Percentiles rank a stretch among this genome's conserved stretches.
phyloP scores from a whole-genome alignment of 495 filamentous ascomycete genomes.

The Articulospora tetracladia region DNA sequence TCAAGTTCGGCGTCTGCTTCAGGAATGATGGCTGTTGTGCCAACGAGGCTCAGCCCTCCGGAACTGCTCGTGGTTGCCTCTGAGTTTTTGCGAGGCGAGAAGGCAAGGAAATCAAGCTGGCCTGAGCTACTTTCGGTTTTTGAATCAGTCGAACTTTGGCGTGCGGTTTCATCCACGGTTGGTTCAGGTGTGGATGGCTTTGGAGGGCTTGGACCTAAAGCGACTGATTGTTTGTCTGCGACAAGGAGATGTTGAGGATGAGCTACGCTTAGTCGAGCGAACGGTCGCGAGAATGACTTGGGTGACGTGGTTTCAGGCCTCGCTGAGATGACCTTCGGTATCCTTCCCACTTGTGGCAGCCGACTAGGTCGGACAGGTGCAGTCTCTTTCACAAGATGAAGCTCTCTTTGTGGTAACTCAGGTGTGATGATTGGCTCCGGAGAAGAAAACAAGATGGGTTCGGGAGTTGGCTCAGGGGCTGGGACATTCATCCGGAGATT shows the following conservation, averaged over 20 bases:
- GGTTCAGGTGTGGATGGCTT: slow-evolving; percentile 27
- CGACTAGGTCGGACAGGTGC: slow-evolving; percentile 29
- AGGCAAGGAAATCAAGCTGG: slow-evolving; percentile 55
- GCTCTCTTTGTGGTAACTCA: slow-evolving; percentile 10
- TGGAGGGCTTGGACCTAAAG: slow-evolving; percentile 43
- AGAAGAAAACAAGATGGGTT: slow-evolving; percentile 10
- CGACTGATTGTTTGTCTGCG: slow-evolving; percentile 38
- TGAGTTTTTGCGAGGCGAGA: slow-evolving; percentile 68
- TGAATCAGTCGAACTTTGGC: slow-evolving; percentile 13
- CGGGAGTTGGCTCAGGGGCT: background rate
- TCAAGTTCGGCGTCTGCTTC: slow-evolving; percentile 50
- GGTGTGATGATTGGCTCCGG: slow-evolving; percentile 16
- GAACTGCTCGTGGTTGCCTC: slow-evolving; percentile 66
- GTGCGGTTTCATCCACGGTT: background rate
- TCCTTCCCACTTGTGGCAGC: slow-evolving; percentile 81
- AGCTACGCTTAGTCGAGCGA: slow-evolving; percentile 41
- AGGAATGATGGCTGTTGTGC: slow-evolving; percentile 56
- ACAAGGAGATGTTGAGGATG: slow-evolving; percentile 33
- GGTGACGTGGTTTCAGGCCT: slow-evolving; percentile 65
- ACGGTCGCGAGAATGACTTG: slow-evolving; percentile 84
- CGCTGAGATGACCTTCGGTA: slow-evolving; percentile 81
- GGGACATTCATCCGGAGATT: slow-evolving; percentile 1
- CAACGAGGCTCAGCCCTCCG: slow-evolving; percentile 38
- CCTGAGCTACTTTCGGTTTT: slow-evolving; percentile 8
- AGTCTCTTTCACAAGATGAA: slow-evolving; percentile 21